Base-by-base conservation (phyloP, 345 rosid species). In the Geranium rotundifolium region DNA sequence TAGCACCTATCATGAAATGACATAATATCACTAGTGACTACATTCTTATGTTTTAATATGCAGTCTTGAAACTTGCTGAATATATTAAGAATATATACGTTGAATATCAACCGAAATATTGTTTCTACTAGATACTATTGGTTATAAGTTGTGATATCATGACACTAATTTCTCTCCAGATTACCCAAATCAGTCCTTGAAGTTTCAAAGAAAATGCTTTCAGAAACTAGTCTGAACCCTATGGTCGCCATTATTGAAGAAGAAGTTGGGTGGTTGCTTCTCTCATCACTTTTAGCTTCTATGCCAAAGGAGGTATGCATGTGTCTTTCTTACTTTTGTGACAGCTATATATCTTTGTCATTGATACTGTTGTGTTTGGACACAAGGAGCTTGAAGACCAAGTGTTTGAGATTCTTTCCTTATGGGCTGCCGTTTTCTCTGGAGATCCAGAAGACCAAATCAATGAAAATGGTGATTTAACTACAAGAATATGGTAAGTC, bases 261-360 rank as follows among this genome's bases (percentile, higher is more conserved):
- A 59, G 95, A 89, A 80, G 90, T 95, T 69, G 97, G 98, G 59
- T 92, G 98, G 98, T 79, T 86, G 63, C 93, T 92, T 75, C 69
- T 92, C 50, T 87, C 98, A 61, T 84, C 98, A 9, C 73, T 92
- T 31, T 79, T 92, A 62, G 79, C 86, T 78, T 85, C 97, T 56
- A 89, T 92, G 91, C 88, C 88, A 56, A 87, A 82, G 71, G 86
- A 92, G 95, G 98, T 92, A 75, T 30, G 14, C 7, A 29, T 23
- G 56, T 29, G 63, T 67, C 46, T 52, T 17, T 65, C 4, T 56
- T 34, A 66, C 57, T 61, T 65, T 56, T 62, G 18, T 29, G 49
- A 10, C 59, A 57, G 39, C 54, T 23, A 23, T 23, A 23, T 19
- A 12, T 29, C 8, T 31, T 19, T 49, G 5, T 60, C 29, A 17